phyloP scores from a whole-genome alignment of 2,329 filamentous ascomycete genomes.

The Pyricularia pennisetigena region DNA sequence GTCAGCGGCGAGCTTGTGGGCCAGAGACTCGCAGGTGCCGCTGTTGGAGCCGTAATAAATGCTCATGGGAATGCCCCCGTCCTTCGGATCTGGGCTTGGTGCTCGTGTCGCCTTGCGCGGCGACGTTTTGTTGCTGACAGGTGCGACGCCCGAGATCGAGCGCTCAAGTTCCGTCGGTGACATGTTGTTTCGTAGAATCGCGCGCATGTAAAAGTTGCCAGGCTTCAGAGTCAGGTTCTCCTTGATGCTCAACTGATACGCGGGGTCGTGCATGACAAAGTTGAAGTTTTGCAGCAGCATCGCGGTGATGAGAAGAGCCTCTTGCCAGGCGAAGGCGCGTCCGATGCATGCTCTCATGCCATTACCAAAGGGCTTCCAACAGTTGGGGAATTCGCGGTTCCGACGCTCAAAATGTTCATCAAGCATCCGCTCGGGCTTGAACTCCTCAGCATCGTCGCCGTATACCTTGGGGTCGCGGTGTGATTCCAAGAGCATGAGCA shows the following conservation, averaged over 20 bases:
- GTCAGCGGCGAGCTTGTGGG: slow-evolving; percentile 50
- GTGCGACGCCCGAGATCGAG: slow-evolving; percentile 27
- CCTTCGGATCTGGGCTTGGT: slow-evolving; percentile 28
- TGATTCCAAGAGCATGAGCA: slow-evolving; percentile 33
- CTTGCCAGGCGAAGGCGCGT: slow-evolving; percentile 43
- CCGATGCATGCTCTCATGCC: slow-evolving; percentile 43
- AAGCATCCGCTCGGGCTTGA: slow-evolving; percentile 52
- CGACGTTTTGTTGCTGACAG: slow-evolving; percentile 50
- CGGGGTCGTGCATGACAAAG: slow-evolving; percentile 50
- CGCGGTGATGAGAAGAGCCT: slow-evolving; percentile 34
- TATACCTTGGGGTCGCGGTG: slow-evolving; percentile 48
- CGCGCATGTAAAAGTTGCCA: slow-evolving; percentile 52
- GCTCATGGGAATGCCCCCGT: slow-evolving; percentile 38
- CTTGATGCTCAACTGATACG: slow-evolving; percentile 51
- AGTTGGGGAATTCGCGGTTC: slow-evolving; percentile 42
- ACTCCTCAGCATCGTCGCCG: slow-evolving; percentile 45
- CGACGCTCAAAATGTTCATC: slow-evolving; percentile 46
- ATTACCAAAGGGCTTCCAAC: slow-evolving; percentile 44
- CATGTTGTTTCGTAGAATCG: slow-evolving; percentile 50
- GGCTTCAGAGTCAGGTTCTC: slow-evolving; percentile 54
- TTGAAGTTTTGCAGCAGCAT: slow-evolving; percentile 61
- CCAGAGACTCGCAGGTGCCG: slow-evolving; percentile 64
- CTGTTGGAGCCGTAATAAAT: slow-evolving; percentile 67
- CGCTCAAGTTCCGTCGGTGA: slow-evolving; percentile 36
- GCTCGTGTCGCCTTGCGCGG: not conserved